Conservation (phyloP, 2,329 filamentous ascomycete species). For the Stagonosporopsis vannaccii region DNA sequence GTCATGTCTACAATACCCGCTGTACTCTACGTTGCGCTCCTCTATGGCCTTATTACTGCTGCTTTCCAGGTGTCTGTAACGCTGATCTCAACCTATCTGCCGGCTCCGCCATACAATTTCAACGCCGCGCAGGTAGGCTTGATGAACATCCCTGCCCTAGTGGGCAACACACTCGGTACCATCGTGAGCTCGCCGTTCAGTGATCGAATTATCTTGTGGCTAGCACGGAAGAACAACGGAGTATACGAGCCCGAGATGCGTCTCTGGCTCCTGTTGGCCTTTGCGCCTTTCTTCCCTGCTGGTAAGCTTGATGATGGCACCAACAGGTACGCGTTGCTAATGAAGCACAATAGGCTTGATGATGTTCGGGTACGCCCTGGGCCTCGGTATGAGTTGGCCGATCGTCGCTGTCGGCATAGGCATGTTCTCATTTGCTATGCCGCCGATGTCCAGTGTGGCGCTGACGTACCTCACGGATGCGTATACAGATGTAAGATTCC, state of each 20-base stretch:
- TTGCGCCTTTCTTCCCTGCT: slow-evolving; percentile 19
- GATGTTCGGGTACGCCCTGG: slow-evolving; percentile 18
- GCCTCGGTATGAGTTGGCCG: slow-evolving; percentile 13
- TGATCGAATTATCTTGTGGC: slow-evolving; percentile 47
- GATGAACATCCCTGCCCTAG: slow-evolving; percentile 47
- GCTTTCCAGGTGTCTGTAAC: slow-evolving; percentile 12
- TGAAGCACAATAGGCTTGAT: neutral
- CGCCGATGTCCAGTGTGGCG: slow-evolving; percentile 23
- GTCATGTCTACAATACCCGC: slow-evolving; percentile 14
- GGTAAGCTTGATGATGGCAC: neutral
- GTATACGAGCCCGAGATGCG: slow-evolving; percentile 62
- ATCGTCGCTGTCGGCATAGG: slow-evolving; percentile 20
- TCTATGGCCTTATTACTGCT: slow-evolving; percentile 14
- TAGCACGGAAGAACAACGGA: slow-evolving; percentile 56
- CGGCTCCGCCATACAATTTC: slow-evolving; percentile 50
- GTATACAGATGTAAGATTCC: slow-evolving; percentile 26
- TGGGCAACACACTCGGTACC: slow-evolving; percentile 46
- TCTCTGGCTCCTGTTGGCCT: slow-evolving; percentile 35
- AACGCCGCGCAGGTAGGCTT: slow-evolving; percentile 50
- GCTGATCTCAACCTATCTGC: slow-evolving; percentile 11
- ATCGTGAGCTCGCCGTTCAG: slow-evolving; percentile 39
- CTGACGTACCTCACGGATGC: slow-evolving; percentile 52
- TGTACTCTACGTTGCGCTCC: slow-evolving; percentile 13
- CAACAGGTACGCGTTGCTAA: neutral
- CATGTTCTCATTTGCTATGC: slow-evolving; percentile 18